Conservation (phyloP, 805 yeast genomes). For the Candida tallmaniae region DNA sequence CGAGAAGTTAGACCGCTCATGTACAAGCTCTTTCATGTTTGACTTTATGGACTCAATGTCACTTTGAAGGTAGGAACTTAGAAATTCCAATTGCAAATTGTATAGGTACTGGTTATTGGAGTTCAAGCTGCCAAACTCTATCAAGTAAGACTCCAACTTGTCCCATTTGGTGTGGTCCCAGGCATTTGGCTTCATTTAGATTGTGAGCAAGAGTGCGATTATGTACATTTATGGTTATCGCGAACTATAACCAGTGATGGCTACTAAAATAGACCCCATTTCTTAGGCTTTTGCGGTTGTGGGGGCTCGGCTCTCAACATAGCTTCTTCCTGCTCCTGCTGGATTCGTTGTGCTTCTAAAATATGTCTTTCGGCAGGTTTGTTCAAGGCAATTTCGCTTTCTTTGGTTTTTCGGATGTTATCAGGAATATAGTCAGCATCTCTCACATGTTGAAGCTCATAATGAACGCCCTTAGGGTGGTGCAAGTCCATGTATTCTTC, state of each 20-base stretch:
- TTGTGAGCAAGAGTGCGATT: neutral
- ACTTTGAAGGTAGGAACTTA: slow-evolving; percentile 8
- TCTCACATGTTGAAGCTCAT: slow-evolving; percentile 40
- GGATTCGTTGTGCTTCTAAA: slow-evolving; percentile 66
- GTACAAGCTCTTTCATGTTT: slow-evolving; percentile 6
- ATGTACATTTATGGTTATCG: neutral
- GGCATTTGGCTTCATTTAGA: neutral
- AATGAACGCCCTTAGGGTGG: slow-evolving; percentile 37
- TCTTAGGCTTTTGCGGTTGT: slow-evolving; percentile 1
- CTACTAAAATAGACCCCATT: slow-evolving; percentile 6
- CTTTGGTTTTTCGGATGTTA: slow-evolving; percentile 39
- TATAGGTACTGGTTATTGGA: slow-evolving; percentile 9
- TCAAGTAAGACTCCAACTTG: slow-evolving; percentile 10
- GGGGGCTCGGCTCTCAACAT: slow-evolving; percentile 20
- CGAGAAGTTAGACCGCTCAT: slow-evolving; percentile 5
- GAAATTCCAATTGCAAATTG: slow-evolving; percentile 11
- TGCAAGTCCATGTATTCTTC: slow-evolving; percentile 62
- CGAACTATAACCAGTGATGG: neutral
- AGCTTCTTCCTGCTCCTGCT: slow-evolving; percentile 62
- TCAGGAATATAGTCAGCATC: slow-evolving; percentile 41
- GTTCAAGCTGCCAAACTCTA: slow-evolving; percentile 12
- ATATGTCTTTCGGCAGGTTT: slow-evolving; percentile 70
- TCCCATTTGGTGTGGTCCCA: slow-evolving; percentile 10
- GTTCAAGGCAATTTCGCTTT: slow-evolving; percentile 48
- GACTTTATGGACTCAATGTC: slow-evolving; percentile 6